Conservation (phyloP, 164 flowering plant species). For the Stephania yunnanensis region DNA sequence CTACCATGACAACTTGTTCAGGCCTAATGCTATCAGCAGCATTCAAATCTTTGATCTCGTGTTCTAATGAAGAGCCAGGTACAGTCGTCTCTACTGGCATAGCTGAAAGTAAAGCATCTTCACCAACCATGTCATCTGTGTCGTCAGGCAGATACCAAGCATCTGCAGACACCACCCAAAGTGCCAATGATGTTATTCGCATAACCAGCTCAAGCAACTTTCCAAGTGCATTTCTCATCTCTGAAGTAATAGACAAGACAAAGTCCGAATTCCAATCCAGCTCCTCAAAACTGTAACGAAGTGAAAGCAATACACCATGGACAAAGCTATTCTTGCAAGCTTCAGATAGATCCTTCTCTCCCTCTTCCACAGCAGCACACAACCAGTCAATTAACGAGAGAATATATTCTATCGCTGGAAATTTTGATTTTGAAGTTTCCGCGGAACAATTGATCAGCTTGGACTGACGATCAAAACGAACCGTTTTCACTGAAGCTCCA, state of each 20-base stretch:
- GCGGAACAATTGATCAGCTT: conserved; percentile 22
- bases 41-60: conserved; percentile 26
- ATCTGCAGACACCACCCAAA: conserved; percentile 97
- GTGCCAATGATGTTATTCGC: conserved; percentile 86
- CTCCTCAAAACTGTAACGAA: conserved; percentile 93
- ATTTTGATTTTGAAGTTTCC: conserved; percentile 20
- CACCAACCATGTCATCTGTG: conserved; percentile 64
- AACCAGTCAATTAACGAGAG: conserved; percentile 79
- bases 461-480: conserved; percentile 25
- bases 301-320: conserved; percentile 87
- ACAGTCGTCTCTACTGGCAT: conserved; percentile 31
- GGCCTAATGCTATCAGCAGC: conserved; percentile 28
- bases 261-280: conserved; percentile 83
- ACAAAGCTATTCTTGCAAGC: conserved; percentile 94
- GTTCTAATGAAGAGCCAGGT: conserved; percentile 22
- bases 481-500: conserved; percentile 45
- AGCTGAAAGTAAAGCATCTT: conserved; percentile 45
- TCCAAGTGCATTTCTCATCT: conserved; percentile 60
- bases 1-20: conserved; percentile 94
- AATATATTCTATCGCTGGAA: conserved; percentile 60
- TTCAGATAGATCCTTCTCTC: conserved; percentile 83
- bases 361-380: conserved; percentile 53
- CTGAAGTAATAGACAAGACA: conserved; percentile 36
- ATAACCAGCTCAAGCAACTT: conserved; percentile 66
- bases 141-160: conserved; percentile 92